phyloP scores from a whole-genome alignment of 2,329 filamentous ascomycete species.

The Helotiales sp. region DNA sequence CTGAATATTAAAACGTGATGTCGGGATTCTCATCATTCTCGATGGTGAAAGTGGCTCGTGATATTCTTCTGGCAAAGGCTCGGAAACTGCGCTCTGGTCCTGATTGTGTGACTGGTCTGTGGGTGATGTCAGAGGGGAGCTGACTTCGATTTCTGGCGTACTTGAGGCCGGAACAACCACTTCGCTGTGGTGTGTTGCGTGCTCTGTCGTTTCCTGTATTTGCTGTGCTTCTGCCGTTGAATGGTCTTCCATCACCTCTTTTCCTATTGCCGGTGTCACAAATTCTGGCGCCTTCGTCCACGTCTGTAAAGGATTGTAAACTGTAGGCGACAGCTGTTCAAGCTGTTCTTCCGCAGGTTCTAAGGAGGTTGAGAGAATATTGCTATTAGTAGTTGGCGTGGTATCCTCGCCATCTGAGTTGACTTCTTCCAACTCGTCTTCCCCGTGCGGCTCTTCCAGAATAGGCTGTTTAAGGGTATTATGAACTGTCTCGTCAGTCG shows the following conservation, averaged over 20 bases:
- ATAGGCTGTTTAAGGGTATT: slow-evolving; percentile 18
- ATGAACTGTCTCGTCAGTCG: slow-evolving; percentile 63
- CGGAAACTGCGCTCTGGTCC: not conserved
- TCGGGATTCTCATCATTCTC: slow-evolving; percentile 34
- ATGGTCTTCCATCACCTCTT: not conserved
- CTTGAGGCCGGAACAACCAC: not conserved
- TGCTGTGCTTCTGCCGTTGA: not conserved
- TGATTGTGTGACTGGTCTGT: not conserved
- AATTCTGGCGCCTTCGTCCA: not conserved
- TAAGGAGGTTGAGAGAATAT: not conserved
- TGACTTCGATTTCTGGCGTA: slow-evolving; percentile 1
- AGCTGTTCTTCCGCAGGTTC: slow-evolving; percentile 5
- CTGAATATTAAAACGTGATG: slow-evolving; percentile 40
- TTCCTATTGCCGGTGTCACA: not conserved
- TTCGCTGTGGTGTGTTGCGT: not conserved
- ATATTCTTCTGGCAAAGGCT: not conserved
- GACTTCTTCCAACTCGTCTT: slow-evolving; percentile 9
- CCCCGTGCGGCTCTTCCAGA: slow-evolving; percentile 7
- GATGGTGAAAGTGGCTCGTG: slow-evolving; percentile 11
- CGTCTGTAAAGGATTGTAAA: slow-evolving; percentile 11
- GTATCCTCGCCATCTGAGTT: slow-evolving; percentile 7
- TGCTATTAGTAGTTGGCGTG: not conserved
- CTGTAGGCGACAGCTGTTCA: slow-evolving; percentile 14
- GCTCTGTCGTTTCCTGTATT: not conserved
- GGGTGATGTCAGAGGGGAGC: not conserved